Evolutionary conservation across 2,329 filamentous ascomycete species (phyloP).

Genomic region (Aspergillus ustus): DNA sequence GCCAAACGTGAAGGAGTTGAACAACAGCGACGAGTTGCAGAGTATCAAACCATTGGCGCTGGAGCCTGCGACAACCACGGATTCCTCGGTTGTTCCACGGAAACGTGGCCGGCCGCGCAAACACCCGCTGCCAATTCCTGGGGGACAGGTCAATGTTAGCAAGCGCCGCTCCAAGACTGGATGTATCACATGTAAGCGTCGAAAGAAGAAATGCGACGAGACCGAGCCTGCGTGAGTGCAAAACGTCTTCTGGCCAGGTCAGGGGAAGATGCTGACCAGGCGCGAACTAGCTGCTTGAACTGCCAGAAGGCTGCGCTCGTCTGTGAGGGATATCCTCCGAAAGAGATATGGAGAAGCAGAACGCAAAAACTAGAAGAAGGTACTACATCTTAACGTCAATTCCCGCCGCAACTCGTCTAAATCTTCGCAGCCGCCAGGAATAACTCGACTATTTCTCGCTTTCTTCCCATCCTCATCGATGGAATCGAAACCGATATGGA

Average conservation of each 20-base stretch:
- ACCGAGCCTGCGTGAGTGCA: constrained; percentile 49
- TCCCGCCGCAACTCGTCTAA: constrained; percentile 12
- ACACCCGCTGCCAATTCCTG: constrained; percentile 67
- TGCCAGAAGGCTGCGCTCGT: constrained; percentile 93
- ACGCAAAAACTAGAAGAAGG: constrained; percentile 74
- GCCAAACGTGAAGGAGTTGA: constrained; percentile 61
- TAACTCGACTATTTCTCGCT: constrained; percentile 42
- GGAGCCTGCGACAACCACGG: constrained; percentile 25
- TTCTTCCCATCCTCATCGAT: constrained; percentile 68
- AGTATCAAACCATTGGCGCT: constrained; percentile 37
- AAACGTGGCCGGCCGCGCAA: constrained; percentile 83
- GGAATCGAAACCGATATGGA: constrained; percentile 82
- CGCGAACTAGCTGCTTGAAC: constrained; percentile 59
- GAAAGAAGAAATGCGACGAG: constrained; percentile 65
- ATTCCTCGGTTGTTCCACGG: constrained; percentile 48
- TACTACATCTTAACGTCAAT: constrained; percentile 29
- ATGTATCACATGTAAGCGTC: constrained; percentile 62
- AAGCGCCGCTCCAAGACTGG: constrained; percentile 70
- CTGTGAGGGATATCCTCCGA: constrained; percentile 87
- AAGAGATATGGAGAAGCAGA: constrained; percentile 85
- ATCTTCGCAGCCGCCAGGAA: constrained; percentile 33
- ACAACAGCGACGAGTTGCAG: constrained; percentile 46
- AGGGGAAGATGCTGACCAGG: constrained; percentile 3
- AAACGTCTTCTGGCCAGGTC: constrained; percentile 27
- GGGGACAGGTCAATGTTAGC: constrained; percentile 70